Percentiles rank a stretch among this genome's conserved stretches.
phyloP scores from a whole-genome alignment of 176 grass and related monocot species.

The Ensete glaucum region DNA sequence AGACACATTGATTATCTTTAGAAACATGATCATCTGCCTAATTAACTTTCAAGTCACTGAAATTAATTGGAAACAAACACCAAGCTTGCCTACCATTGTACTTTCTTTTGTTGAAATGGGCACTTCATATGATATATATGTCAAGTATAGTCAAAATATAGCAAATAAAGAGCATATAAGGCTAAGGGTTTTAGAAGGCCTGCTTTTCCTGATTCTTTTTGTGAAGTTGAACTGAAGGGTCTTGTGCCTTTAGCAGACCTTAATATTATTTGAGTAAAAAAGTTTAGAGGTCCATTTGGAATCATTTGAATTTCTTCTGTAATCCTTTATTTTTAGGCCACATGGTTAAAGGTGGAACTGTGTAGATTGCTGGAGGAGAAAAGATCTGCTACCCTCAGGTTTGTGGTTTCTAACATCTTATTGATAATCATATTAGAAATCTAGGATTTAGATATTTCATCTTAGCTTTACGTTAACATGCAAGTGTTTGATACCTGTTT shows the following conservation, averaged over 20 bases:
- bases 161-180: background rate
- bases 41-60: background rate
- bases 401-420: slow-evolving; percentile 23
- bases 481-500: background rate
- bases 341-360: slow-evolving; percentile 87
- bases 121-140: background rate
- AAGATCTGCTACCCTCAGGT: slow-evolving; percentile 92
- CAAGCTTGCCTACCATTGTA: background rate
- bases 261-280: background rate
- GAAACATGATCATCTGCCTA: background rate
- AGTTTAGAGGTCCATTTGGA: background rate
- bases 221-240: background rate
- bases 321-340: slow-evolving; percentile 35
- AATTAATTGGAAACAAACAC: background rate
- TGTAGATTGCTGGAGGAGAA: slow-evolving; percentile 90
- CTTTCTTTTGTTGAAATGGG: background rate
- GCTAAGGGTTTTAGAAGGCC: background rate
- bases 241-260: background rate
- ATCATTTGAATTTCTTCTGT: background rate
- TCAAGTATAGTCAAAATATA: background rate
- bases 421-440: background rate
- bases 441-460: background rate
- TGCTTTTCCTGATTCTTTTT: background rate
- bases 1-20: background rate
- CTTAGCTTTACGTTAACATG: background rate